Evolutionary conservation across 2,329 filamentous ascomycete genomes (phyloP), one percentile per base, ranked within the genome.

Genomic region (Talaromyces sp.): DNA sequence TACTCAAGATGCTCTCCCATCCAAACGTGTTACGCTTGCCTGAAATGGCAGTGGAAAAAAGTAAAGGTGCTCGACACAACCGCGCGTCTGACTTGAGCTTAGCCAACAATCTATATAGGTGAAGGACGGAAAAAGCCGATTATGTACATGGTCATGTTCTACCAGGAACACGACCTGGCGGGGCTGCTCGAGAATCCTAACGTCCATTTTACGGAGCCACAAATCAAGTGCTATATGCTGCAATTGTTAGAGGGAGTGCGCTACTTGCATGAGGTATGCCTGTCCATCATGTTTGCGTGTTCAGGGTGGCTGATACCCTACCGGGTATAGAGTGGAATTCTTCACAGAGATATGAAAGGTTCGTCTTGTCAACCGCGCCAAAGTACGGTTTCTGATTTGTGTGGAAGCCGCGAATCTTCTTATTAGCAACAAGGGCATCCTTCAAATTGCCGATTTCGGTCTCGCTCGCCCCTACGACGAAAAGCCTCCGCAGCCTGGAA

Each of bases 131-230:
- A 91, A 78, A 86, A 81, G 79, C 84, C 77, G 73, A 93, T 93
- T 71, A 93, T 99, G 84, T 98, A 98, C 80, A 99, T 99, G 95
- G 94, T 96, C 60, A 97, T 90, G 52, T 95, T 94, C 7, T 99
- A 99, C 78, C 97, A 98, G 93, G 93, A 98, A 72, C 95, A 99
- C 79, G 95, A 99, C 79, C 85, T 99, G n/a, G 96, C 94, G 9
- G 95, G 95, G 52, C 87, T 99, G 35, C 88, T 99, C 72, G 95
- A 98, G 77, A 99, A 99, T 72, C 94, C 94, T 10, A 88, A 89
- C 7, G 93, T 99, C 45, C 86, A 87, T 47, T 94, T 99, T 73
- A 91, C 90, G 58, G 89, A 93, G 73, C 86, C 92, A 4, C 93
- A 98, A 76, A 96, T 98, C 78, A 99, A 99, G 78, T 99, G 95